Evolutionary conservation across 1,284 basidiomycete genomes (phyloP), one percentile per base, ranked within the genome.

Genomic region (Leccinum griseonigrum): DNA sequence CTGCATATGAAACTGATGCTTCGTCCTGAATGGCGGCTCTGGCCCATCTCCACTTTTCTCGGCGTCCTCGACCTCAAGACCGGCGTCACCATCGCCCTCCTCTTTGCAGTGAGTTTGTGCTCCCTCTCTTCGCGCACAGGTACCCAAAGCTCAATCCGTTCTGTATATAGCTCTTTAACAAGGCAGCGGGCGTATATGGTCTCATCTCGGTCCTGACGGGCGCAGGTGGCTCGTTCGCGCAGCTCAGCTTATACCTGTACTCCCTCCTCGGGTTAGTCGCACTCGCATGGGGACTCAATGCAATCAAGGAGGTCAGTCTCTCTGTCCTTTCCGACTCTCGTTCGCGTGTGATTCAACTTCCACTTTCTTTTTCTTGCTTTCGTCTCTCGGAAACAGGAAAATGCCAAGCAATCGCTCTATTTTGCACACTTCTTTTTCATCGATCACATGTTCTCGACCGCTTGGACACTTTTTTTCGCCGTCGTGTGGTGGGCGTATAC

Each of bases 141-240:
- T 36, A 36, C 34, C 16, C 36, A 56, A 66, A 26, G 57, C 65
- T 60, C 54, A 71, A 54, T 36, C 26, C 57, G 2, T 29, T 29
- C 0, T 26, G 8, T 38, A 8, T 67, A 95, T 67, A 95, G 93
- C 81, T 97, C 58, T 84, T 99, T 68, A 98, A 99, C 85, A 99
- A 99, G 79, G 96, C 96, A 58, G 97, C 97, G 14, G 97, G 97
- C 60, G 85, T 98, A 16, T 99, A 98, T 74, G 97, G 97, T 58
- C 86, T 99, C 66, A 89, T 99, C 57, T 95, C 95, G 14, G 84
- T 97, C 65, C 81, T 97, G 67, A 91, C 88, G 2, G 90, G 93
- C 53, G 86, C 88, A 56, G 94, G 93, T 43, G 95, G 94, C 26
- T 90, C 93, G 8, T 90, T 95, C 67, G 87, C 92, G 1, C 97